Evolutionary conservation across 345 rosid genomes (phyloP).

Genomic region (Isatis tinctoria): DNA sequence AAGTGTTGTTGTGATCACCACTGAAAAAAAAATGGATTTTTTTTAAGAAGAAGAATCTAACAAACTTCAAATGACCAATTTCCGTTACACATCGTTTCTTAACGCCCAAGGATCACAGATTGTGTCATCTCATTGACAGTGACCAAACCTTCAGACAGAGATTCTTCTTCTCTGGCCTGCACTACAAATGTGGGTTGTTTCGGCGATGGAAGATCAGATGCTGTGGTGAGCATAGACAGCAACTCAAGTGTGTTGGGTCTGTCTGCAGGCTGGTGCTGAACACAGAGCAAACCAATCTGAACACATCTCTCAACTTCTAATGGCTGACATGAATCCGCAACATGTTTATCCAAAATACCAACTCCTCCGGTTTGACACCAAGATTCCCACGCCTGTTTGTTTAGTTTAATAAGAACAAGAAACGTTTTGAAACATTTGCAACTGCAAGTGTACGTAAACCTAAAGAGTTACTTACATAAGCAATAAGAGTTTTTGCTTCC

Average conservation of each 20-base stretch:
- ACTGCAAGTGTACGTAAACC: not conserved
- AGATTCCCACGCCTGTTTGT: slow-evolving; percentile 17
- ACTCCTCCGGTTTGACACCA: slow-evolving; percentile 10
- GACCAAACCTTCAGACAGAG: not conserved
- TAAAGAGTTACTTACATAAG: slow-evolving; percentile 14
- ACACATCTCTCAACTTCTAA: slow-evolving; percentile 17
- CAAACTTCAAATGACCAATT: not conserved
- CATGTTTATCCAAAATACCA: not conserved
- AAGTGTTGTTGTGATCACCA: too few relatives aligned
- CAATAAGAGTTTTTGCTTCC: slow-evolving; percentile 10
- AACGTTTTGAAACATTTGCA: not conserved
- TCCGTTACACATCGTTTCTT: not conserved
- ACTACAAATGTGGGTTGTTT: not conserved
- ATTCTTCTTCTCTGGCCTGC: not conserved
- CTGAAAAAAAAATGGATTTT: too few relatives aligned
- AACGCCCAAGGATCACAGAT: slow-evolving; percentile 3
- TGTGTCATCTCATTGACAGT: not conserved
- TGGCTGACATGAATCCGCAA: not conserved
- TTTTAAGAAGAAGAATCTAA: not conserved
- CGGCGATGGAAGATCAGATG: slow-evolving; percentile 18
- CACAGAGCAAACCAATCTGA: slow-evolving; percentile 18
- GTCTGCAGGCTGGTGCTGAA: slow-evolving; percentile 17
- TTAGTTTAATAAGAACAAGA: not conserved
- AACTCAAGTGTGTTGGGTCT: slow-evolving; percentile 20
- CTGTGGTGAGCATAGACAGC: slow-evolving; percentile 16